Percentiles rank a stretch among this genome's conserved stretches.
These are phyloP conservation scores for Quercus variabilis DNA, from an alignment of 306 rosid species.

Conservation along the genomic window DNA sequence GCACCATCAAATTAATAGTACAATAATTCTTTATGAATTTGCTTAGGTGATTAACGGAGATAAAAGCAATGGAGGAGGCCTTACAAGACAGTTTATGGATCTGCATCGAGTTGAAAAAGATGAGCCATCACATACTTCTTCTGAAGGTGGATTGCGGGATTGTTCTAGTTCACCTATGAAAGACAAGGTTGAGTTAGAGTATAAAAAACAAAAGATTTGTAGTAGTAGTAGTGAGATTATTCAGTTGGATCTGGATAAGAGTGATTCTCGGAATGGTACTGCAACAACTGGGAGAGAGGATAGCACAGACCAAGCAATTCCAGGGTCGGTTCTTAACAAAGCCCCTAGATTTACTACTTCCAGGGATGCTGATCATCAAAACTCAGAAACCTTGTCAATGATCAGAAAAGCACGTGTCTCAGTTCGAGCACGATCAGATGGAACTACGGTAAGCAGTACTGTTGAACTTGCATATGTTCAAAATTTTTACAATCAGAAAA, in stretches of 20 bases:
- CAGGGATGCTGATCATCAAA: constrained; percentile 23
- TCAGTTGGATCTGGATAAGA: constrained; percentile 8
- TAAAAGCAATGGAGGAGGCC: constrained; percentile 15
- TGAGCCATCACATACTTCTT: constrained; percentile 20
- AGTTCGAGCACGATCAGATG: constrained; percentile 53
- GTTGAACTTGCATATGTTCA: background rate
- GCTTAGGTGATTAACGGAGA: constrained; percentile 22
- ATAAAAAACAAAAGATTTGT: constrained; percentile 9
- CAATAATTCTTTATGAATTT: background rate
- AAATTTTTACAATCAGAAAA: no score
- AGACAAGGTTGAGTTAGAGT: constrained; percentile 31
- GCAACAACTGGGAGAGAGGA: constrained; percentile 7
- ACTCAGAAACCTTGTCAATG: constrained; percentile 50
- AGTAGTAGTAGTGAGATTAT: background rate
- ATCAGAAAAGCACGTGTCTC: constrained; percentile 64
- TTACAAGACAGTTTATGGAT: constrained; percentile 34
- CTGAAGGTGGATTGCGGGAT: constrained; percentile 24
- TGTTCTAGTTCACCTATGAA: background rate
- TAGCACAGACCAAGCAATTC: constrained; percentile 7
- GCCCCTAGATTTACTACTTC: constrained; percentile 27
- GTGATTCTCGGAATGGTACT: constrained; percentile 7
- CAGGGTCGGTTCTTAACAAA: constrained; percentile 33
- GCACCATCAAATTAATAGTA: background rate
- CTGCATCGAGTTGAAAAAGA: constrained; percentile 25
- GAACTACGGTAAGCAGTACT: constrained; percentile 38